Evolutionary conservation across 768 basidiomycete genomes (phyloP).

Genomic region (Aureoboletus auriporus): DNA sequence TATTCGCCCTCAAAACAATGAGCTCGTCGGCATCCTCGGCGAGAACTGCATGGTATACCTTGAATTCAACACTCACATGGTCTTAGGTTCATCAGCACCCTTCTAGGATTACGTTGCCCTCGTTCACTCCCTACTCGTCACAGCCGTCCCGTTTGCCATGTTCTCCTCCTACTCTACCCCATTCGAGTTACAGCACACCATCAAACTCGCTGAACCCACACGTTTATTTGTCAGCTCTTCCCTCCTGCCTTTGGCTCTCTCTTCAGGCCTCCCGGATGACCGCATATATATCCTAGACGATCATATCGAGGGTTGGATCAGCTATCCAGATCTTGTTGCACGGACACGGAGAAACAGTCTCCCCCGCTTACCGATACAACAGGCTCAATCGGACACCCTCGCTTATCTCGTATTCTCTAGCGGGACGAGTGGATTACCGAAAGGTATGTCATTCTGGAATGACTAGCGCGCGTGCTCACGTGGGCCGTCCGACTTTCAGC

Average conservation of each 20-base stretch:
- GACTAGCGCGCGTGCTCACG: constrained; percentile 1
- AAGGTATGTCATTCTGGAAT: constrained; percentile 40
- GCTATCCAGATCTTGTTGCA: constrained; percentile 43
- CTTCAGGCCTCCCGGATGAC: constrained; percentile 35
- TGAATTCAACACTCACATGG: constrained; percentile 19
- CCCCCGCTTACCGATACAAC: constrained; percentile 39
- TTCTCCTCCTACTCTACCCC: too few species aligned
- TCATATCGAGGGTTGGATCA: constrained; percentile 35
- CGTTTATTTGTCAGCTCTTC: constrained; percentile 50
- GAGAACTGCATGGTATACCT: constrained; percentile 68
- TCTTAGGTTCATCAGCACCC: too few species aligned
- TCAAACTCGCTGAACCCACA: constrained; percentile 46
- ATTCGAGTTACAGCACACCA: constrained; percentile 45
- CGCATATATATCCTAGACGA: constrained; percentile 50
- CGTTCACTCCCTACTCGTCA: not conserved
- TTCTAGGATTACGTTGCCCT: too few species aligned
- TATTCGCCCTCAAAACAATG: constrained; percentile 41
- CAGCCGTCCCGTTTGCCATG: too few species aligned
- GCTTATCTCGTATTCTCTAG: constrained; percentile 76
- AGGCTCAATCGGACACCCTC: constrained; percentile 49
- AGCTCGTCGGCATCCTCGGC: constrained; percentile 67
- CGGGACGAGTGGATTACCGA: constrained; percentile 72
- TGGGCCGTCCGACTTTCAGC: constrained; percentile 32
- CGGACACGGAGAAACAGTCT: constrained; percentile 34
- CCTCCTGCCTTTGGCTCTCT: constrained; percentile 38